Evolutionary conservation across 73 alveolate genomes (phyloP).

Genomic region (Durusdinium trenchii): DNA sequence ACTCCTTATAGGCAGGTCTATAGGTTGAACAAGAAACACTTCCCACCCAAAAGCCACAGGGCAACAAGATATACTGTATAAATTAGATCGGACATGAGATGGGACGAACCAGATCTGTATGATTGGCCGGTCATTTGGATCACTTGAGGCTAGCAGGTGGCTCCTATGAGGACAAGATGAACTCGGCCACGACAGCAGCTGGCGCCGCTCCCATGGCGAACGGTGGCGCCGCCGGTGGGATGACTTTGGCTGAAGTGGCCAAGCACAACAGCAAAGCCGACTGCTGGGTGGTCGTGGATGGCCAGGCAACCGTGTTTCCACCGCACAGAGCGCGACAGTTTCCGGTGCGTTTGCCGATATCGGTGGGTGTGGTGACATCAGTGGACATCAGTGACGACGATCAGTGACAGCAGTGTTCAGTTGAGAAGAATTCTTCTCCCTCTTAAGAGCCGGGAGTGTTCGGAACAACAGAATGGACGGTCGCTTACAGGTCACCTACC

Average conservation of each 20-base stretch:
- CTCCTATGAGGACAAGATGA: slow-evolving; percentile 94
- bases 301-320: slow-evolving; percentile 83
- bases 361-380: no score
- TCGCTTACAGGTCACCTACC: no score
- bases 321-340: no score
- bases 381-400: no score
- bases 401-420: no score
- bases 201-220: slow-evolving; percentile 56
- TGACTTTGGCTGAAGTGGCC: slow-evolving; percentile 96
- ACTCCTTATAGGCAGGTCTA: neutral
- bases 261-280: slow-evolving; percentile 95
- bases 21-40: neutral
- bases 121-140: slow-evolving; percentile 57
- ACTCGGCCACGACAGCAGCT: slow-evolving; percentile 65
- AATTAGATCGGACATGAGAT: no score
- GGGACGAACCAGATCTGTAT: no score
- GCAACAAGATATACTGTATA: no score
- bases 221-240: slow-evolving; percentile 41
- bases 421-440: no score
- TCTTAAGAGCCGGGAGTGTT: no score
- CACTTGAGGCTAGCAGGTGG: slow-evolving; percentile 85
- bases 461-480: no score
- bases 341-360: neutral
- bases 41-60: no score
- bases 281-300: slow-evolving; percentile 97